phyloP scores from a whole-genome alignment of 2,329 filamentous ascomycete genomes.

The Aureobasidium melanogenum region DNA sequence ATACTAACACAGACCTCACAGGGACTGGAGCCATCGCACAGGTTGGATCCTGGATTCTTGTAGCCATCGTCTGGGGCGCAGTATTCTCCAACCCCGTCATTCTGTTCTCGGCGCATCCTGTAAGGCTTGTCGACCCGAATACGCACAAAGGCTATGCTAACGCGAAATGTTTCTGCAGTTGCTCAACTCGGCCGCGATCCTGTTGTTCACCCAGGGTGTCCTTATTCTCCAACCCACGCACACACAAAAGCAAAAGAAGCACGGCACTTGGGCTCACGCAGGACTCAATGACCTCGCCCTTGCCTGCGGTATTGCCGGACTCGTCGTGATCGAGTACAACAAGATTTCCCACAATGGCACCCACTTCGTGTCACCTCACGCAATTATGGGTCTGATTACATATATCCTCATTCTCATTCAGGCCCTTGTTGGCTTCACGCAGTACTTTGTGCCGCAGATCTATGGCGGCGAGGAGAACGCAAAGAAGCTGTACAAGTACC shows the following conservation, averaged over 20 bases:
- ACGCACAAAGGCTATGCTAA: neutral
- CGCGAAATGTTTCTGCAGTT: conserved; percentile 28
- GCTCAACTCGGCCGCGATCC: conserved; percentile 55
- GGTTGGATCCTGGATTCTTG: conserved; percentile 65
- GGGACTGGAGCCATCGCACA: conserved; percentile 78
- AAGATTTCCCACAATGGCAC: conserved; percentile 59
- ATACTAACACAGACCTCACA: conserved; percentile 30
- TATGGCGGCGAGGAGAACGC: conserved; percentile 74
- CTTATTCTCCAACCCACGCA: conserved; percentile 83
- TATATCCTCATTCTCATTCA: conserved; percentile 64
- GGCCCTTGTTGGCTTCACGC: conserved; percentile 69
- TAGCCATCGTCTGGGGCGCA: conserved; percentile 66
- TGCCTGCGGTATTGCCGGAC: conserved; percentile 53
- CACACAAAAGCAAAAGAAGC: conserved; percentile 62
- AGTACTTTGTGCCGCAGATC: conserved; percentile 64
- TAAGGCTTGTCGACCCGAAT: conserved; percentile 33
- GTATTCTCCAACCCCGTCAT: conserved; percentile 64
- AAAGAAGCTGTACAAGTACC: conserved; percentile 83
- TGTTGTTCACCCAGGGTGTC: conserved; percentile 69
- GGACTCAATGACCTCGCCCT: conserved; percentile 59
- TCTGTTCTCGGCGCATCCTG: conserved; percentile 82
- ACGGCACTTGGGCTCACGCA: conserved; percentile 57
- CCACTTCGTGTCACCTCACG: conserved; percentile 76
- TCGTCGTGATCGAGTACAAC: conserved; percentile 72
- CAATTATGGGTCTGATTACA: conserved; percentile 69